Conservation (phyloP, 2,329 filamentous ascomycete species). For the Stagonosporopsis chrysanthemi region DNA sequence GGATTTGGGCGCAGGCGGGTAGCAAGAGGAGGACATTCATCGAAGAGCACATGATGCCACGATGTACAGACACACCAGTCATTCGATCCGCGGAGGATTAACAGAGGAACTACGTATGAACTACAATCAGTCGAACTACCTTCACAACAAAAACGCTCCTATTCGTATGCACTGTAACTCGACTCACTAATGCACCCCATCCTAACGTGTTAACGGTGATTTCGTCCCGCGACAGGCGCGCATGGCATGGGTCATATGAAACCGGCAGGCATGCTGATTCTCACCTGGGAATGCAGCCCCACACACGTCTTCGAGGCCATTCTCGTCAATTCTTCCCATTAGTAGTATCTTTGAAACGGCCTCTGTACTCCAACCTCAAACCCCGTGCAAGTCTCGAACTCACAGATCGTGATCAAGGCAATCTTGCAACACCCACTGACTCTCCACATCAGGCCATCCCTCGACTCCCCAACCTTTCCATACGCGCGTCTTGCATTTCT, state of each 20-base stretch:
- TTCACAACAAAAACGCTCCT: neutral
- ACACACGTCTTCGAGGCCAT: neutral
- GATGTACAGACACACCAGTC: neutral
- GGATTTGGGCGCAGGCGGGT: conserved; percentile 9
- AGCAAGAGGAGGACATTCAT: neutral
- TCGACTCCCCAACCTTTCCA: neutral
- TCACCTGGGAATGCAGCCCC: conserved; percentile 9
- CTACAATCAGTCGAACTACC: neutral
- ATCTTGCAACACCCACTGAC: neutral
- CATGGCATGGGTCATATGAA: conserved; percentile 4
- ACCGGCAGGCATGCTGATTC: conserved; percentile 3
- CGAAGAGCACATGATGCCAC: conserved; percentile 15
- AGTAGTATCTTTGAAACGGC: conserved; percentile 1
- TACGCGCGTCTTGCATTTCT: neutral
- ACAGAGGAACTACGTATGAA: neutral
- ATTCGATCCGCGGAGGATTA: neutral
- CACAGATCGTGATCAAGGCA: neutral
- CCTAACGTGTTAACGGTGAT: neutral
- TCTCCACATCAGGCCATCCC: neutral
- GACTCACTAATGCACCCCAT: neutral
- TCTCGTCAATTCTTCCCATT: neutral
- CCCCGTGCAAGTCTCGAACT: neutral
- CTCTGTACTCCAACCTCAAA: neutral
- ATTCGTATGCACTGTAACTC: neutral
- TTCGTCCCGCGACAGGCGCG: neutral